Evolutionary conservation across 1,284 basidiomycete species (phyloP).

Genomic region (Heliocybe sulcata): DNA sequence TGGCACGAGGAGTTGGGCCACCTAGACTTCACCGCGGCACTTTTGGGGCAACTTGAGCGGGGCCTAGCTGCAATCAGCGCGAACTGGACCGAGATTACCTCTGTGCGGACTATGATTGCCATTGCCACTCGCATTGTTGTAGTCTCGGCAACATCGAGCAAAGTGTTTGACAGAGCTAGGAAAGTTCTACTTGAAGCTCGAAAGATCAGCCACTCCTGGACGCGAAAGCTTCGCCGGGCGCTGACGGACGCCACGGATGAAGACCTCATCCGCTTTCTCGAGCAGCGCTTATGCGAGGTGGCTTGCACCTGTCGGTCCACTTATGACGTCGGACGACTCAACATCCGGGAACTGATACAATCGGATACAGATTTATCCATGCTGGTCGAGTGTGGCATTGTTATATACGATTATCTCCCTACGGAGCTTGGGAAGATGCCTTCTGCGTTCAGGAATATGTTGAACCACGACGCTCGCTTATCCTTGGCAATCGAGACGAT

Average conservation of each 20-base stretch:
- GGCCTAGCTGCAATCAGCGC: background rate
- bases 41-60: background rate
- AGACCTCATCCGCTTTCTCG: constrained; percentile 1
- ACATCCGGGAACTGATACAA: constrained; percentile 1
- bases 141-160: background rate
- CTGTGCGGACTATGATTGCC: background rate
- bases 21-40: background rate
- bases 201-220: background rate
- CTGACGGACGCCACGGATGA: background rate
- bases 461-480: background rate
- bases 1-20: background rate
- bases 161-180: background rate
- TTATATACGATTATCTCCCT: constrained; percentile 7
- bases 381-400: constrained; percentile 7
- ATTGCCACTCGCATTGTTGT: constrained; percentile 3
- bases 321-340: constrained; percentile 7
- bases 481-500: background rate
- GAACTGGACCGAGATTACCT: background rate
- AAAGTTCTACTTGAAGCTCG: background rate
- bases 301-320: constrained; percentile 9
- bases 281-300: constrained; percentile 7
- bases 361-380: constrained; percentile 4
- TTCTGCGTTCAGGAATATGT: background rate
- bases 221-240: background rate
- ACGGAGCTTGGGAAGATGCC: background rate